Conservation (phyloP, 352 stramenopile species). For the Phytophthora ohioensis region DNA sequence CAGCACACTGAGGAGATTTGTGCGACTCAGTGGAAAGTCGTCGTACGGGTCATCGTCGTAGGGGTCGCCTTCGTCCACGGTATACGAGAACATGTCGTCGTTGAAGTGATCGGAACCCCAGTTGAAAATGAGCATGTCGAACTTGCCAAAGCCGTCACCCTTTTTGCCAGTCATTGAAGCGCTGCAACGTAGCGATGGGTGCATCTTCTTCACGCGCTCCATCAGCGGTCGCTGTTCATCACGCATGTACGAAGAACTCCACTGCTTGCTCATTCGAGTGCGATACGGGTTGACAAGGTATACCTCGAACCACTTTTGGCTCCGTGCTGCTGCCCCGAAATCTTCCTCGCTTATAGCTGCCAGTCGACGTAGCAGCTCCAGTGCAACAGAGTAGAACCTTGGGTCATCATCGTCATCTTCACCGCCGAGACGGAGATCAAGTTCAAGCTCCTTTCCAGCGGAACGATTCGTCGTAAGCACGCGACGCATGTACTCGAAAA, state of each 20-base stretch:
- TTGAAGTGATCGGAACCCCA: neutral
- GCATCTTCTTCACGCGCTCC: neutral
- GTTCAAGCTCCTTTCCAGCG: neutral
- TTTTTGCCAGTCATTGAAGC: neutral
- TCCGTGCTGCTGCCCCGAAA: neutral
- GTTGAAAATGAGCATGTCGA: neutral
- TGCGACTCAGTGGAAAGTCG: no score
- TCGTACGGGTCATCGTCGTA: no score
- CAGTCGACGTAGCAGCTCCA: neutral
- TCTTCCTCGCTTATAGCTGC: neutral
- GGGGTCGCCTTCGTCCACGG: no score
- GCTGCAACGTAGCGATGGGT: neutral
- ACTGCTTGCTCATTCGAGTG: neutral
- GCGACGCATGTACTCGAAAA: slow-evolving; percentile 4
- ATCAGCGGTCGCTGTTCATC: neutral
- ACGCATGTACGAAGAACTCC: slow-evolving; percentile 6
- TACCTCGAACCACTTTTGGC: neutral
- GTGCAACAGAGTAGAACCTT: neutral
- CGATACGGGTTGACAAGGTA: neutral
- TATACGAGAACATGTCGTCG: no score
- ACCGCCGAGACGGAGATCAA: neutral
- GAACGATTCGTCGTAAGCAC: neutral
- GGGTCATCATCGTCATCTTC: neutral
- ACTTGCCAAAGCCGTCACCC: neutral
- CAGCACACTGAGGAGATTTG: no score